These are phyloP conservation scores for Boechera divaricarpa DNA, from an alignment of 345 rosid species.

Conservation along the genomic window DNA sequence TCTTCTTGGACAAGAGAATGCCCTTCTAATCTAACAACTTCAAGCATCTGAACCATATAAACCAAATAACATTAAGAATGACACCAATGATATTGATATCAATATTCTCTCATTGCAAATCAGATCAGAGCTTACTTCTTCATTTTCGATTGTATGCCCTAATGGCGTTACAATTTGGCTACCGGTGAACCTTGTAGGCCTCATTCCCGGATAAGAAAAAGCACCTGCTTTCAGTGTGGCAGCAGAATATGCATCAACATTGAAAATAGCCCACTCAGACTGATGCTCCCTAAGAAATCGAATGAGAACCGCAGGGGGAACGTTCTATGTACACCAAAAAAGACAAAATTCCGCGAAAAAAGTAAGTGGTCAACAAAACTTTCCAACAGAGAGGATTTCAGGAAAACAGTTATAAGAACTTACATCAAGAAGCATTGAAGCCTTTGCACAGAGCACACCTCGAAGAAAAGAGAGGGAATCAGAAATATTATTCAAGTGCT, in stretches of 20 bases:
- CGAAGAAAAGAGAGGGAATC: constrained; percentile 69
- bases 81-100: not conserved
- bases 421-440: constrained; percentile 96
- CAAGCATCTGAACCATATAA: constrained; percentile 65
- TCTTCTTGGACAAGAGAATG: constrained; percentile 91
- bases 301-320: constrained; percentile 87
- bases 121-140: constrained; percentile 61
- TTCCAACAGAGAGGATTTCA: not conserved
- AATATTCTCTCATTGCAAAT: not conserved
- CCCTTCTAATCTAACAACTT: constrained; percentile 92
- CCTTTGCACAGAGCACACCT: constrained; percentile 95
- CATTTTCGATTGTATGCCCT: constrained; percentile 94
- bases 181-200: constrained; percentile 93
- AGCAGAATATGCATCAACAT: constrained; percentile 94
- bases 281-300: constrained; percentile 96
- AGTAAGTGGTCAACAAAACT: not conserved
- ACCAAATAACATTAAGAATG: not conserved
- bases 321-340: constrained; percentile 59
- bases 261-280: constrained; percentile 98
- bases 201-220: constrained; percentile 84
- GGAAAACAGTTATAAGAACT: not conserved
- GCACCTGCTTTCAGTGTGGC: constrained; percentile 76
- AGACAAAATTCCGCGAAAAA: not conserved
- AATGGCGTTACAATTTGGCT: constrained; percentile 96
- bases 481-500: constrained; percentile 55